A percentile compares a stretch with the other conserved stretches of the same genome.
Conservation (phyloP, 345 rosid genomes). For the Clarkia xantiana region DNA sequence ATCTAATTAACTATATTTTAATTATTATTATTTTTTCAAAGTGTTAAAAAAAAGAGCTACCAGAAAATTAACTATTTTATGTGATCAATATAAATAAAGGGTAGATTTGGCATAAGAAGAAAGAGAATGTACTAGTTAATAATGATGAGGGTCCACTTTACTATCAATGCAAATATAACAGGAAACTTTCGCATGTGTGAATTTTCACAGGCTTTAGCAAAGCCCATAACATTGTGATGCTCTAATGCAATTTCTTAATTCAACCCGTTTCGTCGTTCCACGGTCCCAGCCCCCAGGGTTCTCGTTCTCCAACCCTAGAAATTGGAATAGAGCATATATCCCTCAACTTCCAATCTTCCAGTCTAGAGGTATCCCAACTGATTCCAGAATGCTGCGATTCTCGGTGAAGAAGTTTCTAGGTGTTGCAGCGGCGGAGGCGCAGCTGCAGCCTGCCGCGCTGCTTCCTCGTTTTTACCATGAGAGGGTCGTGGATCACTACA, state of each 20-base stretch:
- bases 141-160: no score
- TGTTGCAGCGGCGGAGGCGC: slow-evolving; percentile 15
- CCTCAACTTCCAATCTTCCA: not conserved
- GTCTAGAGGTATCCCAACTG: not conserved
- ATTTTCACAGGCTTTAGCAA: no score
- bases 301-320: not conserved
- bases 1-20: no score
- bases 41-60: no score
- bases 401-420: slow-evolving; percentile 33
- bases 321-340: not conserved
- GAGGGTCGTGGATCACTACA: slow-evolving; percentile 92
- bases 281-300: not conserved
- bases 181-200: no score
- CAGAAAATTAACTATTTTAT: no score
- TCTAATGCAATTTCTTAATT: slow-evolving; percentile 7
- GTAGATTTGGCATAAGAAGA: no score
- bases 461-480: slow-evolving; percentile 58
- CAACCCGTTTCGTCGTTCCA: slow-evolving; percentile 17
- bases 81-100: no score
- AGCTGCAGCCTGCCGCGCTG: slow-evolving; percentile 13
- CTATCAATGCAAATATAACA: no score
- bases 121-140: no score
- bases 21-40: no score
- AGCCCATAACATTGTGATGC: no score
- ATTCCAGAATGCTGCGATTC: slow-evolving; percentile 29